phyloP scores from a whole-genome alignment of 2,329 filamentous ascomycete genomes.

The Cordyceps cateniannulata region DNA sequence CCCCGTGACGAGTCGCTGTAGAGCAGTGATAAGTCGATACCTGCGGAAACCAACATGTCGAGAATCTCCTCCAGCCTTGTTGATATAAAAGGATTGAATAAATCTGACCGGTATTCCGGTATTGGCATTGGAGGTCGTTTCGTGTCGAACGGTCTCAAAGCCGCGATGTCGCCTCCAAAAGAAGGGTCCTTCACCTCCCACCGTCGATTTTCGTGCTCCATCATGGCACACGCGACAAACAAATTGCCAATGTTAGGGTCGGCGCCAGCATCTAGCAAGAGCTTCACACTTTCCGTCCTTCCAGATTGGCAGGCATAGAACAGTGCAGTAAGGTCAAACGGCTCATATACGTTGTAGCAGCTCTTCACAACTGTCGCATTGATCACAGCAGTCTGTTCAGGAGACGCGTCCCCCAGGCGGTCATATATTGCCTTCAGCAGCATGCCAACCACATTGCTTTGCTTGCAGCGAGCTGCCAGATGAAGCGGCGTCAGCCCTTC shows the following conservation, averaged over 20 bases:
- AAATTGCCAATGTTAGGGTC: constrained; percentile 9
- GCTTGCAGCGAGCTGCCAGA: constrained; percentile 27
- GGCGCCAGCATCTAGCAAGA: constrained; percentile 23
- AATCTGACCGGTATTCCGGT: background rate
- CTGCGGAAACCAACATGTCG: background rate
- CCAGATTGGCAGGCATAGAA: constrained; percentile 23
- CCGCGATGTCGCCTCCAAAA: background rate
- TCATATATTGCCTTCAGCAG: constrained; percentile 16
- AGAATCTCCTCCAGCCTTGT: constrained; percentile 6
- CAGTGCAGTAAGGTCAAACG: constrained; percentile 15
- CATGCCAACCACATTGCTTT: constrained; percentile 28
- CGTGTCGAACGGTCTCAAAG: background rate
- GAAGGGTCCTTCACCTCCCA: background rate
- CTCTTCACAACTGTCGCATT: background rate
- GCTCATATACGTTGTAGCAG: background rate
- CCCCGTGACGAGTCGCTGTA: background rate
- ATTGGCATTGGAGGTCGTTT: background rate
- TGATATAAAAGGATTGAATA: background rate
- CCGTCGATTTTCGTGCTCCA: constrained; percentile 15
- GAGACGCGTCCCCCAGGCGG: background rate
- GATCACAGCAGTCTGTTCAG: background rate
- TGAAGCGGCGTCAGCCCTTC: constrained; percentile 34
- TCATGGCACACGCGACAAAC: constrained; percentile 16
- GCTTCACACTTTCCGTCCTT: constrained; percentile 19
- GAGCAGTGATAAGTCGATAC: background rate